Evolutionary conservation across 208 protist species (phyloP).

Genomic region (Acanthamoeba healyi): DNA sequence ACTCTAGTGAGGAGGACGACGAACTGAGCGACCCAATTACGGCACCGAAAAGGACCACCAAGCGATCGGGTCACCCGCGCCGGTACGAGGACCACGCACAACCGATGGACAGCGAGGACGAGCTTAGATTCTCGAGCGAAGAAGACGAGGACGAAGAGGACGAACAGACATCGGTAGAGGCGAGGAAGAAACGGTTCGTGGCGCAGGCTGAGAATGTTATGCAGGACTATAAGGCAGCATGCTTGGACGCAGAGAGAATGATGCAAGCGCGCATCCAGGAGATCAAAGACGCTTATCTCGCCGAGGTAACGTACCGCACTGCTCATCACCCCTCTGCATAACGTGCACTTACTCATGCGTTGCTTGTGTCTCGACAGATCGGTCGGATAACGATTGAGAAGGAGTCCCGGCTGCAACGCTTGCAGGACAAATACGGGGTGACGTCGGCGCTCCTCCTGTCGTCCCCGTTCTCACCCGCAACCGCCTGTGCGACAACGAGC

Average conservation of each 20-base stretch:
- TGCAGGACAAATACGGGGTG: background rate
- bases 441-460: conserved; percentile 12
- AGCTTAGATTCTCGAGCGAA: background rate
- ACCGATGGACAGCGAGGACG: background rate
- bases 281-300: conserved; percentile 20
- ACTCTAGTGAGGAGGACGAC: no score
- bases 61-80: no score
- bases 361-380: background rate
- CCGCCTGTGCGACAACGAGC: background rate
- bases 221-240: background rate
- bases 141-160: background rate
- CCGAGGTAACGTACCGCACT: background rate
- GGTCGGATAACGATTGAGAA: conserved; percentile 31
- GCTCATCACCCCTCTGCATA: background rate
- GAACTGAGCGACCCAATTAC: no score
- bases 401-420: background rate
- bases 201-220: background rate
- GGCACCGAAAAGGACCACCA: no score
- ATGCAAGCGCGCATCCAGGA: conserved; percentile 8
- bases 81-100: no score
- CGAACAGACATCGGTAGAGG: background rate
- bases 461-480: background rate
- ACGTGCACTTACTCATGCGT: no score
- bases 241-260: background rate
- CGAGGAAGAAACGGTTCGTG: conserved; percentile 15